Percentiles rank a stretch among this genome's conserved stretches.
phyloP scores from a whole-genome alignment of 352 stramenopile species.

The Phytophthora ramorum region DNA sequence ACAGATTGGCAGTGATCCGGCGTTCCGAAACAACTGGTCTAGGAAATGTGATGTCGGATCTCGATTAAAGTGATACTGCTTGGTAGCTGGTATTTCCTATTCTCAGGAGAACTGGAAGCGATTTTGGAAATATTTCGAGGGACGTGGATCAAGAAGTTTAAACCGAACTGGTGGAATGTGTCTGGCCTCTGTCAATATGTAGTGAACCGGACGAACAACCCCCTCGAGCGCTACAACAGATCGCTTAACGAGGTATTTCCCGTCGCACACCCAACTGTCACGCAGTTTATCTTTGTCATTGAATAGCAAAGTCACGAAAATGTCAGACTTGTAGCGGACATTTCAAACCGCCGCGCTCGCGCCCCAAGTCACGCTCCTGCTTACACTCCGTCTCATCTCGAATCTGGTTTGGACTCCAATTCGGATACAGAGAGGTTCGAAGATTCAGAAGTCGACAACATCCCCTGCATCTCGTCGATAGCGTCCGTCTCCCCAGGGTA shows the following conservation, averaged over 20 bases:
- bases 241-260: neutral
- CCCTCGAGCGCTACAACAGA: neutral
- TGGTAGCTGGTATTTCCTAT: neutral
- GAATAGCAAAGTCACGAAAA: slow-evolving; percentile 8
- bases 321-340: slow-evolving; percentile 1
- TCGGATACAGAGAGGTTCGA: too few relatives aligned
- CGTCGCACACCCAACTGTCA: neutral
- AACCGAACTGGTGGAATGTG: too few relatives aligned
- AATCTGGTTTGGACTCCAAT: neutral
- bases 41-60: neutral
- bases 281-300: too few relatives aligned
- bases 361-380: neutral
- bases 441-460: too few relatives aligned
- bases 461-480: too few relatives aligned
- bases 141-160: slow-evolving; percentile 11
- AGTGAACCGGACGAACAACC: neutral
- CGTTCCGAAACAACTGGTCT: neutral
- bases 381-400: neutral
- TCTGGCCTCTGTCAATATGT: neutral
- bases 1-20: slow-evolving; percentile 2
- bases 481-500: too few relatives aligned
- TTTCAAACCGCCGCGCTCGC: slow-evolving; percentile 7
- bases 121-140: slow-evolving; percentile 14
- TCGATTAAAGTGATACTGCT: slow-evolving; percentile 1
- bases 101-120: slow-evolving; percentile 9